Evolutionary conservation across 176 grass and related monocot species (phyloP).

Genomic region (Carex myosuroides): DNA sequence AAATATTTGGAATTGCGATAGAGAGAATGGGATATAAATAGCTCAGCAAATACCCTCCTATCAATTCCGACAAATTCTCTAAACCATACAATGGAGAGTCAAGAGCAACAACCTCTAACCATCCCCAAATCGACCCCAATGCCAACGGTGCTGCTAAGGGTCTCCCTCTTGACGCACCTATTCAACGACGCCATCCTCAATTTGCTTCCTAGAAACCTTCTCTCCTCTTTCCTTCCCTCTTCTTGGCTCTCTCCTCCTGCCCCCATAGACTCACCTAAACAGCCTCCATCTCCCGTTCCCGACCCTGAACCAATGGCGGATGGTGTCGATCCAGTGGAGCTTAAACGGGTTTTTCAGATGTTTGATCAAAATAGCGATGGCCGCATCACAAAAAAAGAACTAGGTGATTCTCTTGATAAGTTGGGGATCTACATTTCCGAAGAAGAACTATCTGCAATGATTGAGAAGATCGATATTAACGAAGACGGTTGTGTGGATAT

Average conservation of each 20-base stretch:
- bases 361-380: slow-evolving; percentile 76
- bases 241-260: slow-evolving; percentile 16
- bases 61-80: slow-evolving; percentile 1
- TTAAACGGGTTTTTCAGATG: slow-evolving; percentile 57
- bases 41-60: background rate
- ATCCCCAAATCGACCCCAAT: slow-evolving; percentile 1
- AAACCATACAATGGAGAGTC: slow-evolving; percentile 12
- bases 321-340: slow-evolving; percentile 27
- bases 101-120: background rate
- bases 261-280: background rate
- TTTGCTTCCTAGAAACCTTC: background rate
- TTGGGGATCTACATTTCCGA: slow-evolving; percentile 46
- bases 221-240: slow-evolving; percentile 12
- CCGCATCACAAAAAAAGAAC: slow-evolving; percentile 59
- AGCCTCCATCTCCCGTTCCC: background rate
- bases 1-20: background rate
- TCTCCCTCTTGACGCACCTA: slow-evolving; percentile 11
- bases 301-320: background rate
- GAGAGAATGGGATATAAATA: slow-evolving; percentile 11
- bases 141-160: slow-evolving; percentile 14
- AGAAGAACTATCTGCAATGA: slow-evolving; percentile 50
- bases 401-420: slow-evolving; percentile 55
- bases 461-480: slow-evolving; percentile 66
- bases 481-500: slow-evolving; percentile 70
- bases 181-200: slow-evolving; percentile 10